Conservation (phyloP, 176 grass and related monocot genomes). For the Carex littledalei region DNA sequence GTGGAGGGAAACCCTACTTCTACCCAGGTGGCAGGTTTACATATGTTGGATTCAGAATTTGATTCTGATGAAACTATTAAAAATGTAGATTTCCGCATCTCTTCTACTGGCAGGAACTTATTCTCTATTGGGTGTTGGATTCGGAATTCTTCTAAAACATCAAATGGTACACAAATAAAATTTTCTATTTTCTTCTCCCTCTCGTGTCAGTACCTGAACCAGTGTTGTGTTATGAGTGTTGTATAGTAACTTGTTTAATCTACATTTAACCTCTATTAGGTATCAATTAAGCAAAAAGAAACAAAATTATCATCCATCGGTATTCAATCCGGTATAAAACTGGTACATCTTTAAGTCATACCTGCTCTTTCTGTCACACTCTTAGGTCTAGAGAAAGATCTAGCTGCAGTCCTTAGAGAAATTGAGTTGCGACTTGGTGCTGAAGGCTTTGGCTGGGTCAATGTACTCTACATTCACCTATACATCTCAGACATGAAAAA, state of each 20-base stretch:
- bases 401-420: conserved; percentile 60
- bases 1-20: conserved; percentile 39
- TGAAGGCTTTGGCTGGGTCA: conserved; percentile 69
- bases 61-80: conserved; percentile 25
- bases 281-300: not conserved
- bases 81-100: conserved; percentile 39
- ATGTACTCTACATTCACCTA: conserved; percentile 89
- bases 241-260: not conserved
- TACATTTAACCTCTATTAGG: not conserved
- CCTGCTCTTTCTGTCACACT: conserved; percentile 2
- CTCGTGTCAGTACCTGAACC: not conserved
- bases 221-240: not conserved
- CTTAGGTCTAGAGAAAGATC: conserved; percentile 62
- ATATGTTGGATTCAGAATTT: conserved; percentile 19
- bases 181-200: not conserved
- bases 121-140: conserved; percentile 77
- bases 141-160: conserved; percentile 38
- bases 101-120: conserved; percentile 49
- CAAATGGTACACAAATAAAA: conserved; percentile 35
- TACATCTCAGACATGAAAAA: conserved; percentile 93
- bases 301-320: not conserved
- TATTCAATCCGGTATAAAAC: not conserved
- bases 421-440: conserved; percentile 65
- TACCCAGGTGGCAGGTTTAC: conserved; percentile 25
- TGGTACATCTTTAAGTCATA: not conserved